A percentile compares a stretch with the other conserved stretches of the same genome.
phyloP scores from a whole-genome alignment of 352 stramenopile species.

The Globisporangium megalacanthum region DNA sequence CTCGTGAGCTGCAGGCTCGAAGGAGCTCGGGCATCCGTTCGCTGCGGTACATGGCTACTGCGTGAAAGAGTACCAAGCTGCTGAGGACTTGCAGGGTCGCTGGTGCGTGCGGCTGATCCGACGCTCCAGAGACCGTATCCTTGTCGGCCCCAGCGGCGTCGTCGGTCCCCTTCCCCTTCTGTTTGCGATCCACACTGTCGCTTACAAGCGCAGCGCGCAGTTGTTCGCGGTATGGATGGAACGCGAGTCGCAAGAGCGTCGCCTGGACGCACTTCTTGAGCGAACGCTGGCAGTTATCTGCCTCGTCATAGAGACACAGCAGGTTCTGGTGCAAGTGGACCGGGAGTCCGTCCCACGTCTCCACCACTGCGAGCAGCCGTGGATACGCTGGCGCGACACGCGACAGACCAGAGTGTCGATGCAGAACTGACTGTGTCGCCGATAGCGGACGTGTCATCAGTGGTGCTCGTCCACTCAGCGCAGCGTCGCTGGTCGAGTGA shows the following conservation, averaged over 20 bases:
- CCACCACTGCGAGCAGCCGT: slow-evolving; percentile 22
- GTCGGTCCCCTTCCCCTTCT: neutral
- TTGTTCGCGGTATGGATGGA: slow-evolving; percentile 15
- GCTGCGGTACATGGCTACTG: slow-evolving; percentile 20
- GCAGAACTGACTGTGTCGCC: slow-evolving; percentile 18
- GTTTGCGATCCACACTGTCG: neutral
- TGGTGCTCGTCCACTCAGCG: neutral
- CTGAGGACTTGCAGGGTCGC: slow-evolving; percentile 26
- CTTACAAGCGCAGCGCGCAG: slow-evolving; percentile 10
- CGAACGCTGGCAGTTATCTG: neutral
- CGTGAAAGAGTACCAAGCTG: slow-evolving; percentile 39
- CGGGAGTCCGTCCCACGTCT: slow-evolving; percentile 15
- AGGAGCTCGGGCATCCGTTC: neutral
- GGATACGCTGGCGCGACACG: slow-evolving; percentile 25
- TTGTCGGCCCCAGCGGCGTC: neutral
- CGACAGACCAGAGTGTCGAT: slow-evolving; percentile 19
- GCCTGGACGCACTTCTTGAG: slow-evolving; percentile 36
- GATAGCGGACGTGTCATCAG: slow-evolving; percentile 5
- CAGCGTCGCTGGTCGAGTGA: neutral
- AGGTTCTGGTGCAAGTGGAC: slow-evolving; percentile 22
- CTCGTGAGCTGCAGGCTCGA: too few species aligned
- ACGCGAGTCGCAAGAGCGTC: slow-evolving; percentile 33
- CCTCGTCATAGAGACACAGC: slow-evolving; percentile 23
- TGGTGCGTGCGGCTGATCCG: neutral
- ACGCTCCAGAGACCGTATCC: neutral